Base-by-base conservation (phyloP, 2,329 filamentous ascomycete species). In the Pseudogymnoascus verrucosus region DNA sequence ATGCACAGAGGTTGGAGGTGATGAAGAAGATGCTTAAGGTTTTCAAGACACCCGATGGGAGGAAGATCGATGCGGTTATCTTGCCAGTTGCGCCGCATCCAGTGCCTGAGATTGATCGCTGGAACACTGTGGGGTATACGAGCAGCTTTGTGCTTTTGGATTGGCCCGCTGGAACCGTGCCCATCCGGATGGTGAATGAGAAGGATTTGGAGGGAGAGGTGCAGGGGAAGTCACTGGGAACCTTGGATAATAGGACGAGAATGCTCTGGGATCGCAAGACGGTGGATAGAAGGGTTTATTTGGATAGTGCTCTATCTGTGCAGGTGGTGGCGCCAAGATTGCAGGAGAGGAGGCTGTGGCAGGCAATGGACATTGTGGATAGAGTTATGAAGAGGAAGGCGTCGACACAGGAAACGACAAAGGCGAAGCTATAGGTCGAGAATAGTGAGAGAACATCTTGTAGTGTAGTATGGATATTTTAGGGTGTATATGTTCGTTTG, bases 1-100 rank as follows among this genome's bases (percentile, higher is more conserved):
- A 87, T 63, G 81, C 79, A 0, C 76, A 80, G 67, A 79, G 80
- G 16, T 74, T 76, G 0, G 75, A 78, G 12, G 69, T 88, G 6
- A 82, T 86, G 66, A 79, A 75, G n/a, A 77, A 82, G 59, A 82
- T 87, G 71, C 67, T 84, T 61, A 74, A 79, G 26, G 79, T 88
- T 62, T 89, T 86, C 85, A 78, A 76, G 66, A 71, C 77, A 68
- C 68, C 71, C 6, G 74, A 76, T 12, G 75, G 77, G 37, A 70
- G 71, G 54, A 72, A 71, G 3, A 75, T 89, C 6, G 86, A 89
- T 75, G 84, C 84, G 0, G 80, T 89, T 61, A 80, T 89, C 63
- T 84, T 81, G 66, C 86, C 86, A 0, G 77, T 87, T 0, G 85
- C 85, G 12, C 84, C 85, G 1, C 86, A 89, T 71, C 84, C 86